A percentile compares a stretch with the other conserved stretches of the same genome.
These are phyloP conservation scores for Ascochyta viciae-villosae DNA, from an alignment of 2,329 filamentous ascomycete species.

Conservation along the genomic window DNA sequence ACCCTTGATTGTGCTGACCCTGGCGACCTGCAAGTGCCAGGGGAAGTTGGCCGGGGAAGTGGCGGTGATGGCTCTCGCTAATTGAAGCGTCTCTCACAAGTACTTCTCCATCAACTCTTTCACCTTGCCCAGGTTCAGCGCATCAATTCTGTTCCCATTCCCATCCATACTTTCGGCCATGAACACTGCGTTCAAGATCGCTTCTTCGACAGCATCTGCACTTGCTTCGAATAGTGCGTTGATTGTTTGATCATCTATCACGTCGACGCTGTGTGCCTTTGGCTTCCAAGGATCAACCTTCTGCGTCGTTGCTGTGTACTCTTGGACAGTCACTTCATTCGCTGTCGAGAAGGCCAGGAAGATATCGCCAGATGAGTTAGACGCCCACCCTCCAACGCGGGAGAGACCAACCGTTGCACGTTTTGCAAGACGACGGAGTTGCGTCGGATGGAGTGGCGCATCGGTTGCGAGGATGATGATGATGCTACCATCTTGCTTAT, in stretches of 20 bases:
- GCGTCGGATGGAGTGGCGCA: conserved; percentile 64
- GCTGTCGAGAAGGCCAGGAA: conserved; percentile 72
- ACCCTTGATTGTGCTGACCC: neutral
- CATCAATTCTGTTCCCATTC: conserved; percentile 54
- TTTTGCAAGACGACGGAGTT: conserved; percentile 65
- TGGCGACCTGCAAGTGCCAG: neutral
- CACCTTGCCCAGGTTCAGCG: conserved; percentile 42
- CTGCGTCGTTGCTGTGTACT: conserved; percentile 30
- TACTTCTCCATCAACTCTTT: conserved; percentile 48
- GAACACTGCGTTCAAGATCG: conserved; percentile 69
- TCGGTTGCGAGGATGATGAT: conserved; percentile 69
- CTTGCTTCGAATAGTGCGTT: conserved; percentile 68
- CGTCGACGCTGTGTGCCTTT: conserved; percentile 55
- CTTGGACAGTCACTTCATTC: conserved; percentile 58
- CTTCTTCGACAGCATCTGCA: conserved; percentile 69
- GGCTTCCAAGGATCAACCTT: conserved; percentile 46
- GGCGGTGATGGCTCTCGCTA: neutral
- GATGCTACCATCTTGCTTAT: conserved; percentile 68
- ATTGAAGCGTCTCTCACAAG: conserved; percentile 19
- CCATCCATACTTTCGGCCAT: conserved; percentile 68
- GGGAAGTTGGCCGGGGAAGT: no score
- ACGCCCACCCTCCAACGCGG: conserved; percentile 66
- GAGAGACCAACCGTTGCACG: conserved; percentile 68
- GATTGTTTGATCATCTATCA: conserved; percentile 66
- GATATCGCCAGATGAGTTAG: conserved; percentile 70